A percentile compares a stretch with the other conserved stretches of the same genome.
phyloP scores from a whole-genome alignment of 352 stramenopile species.

The Phytophthora sp. region DNA sequence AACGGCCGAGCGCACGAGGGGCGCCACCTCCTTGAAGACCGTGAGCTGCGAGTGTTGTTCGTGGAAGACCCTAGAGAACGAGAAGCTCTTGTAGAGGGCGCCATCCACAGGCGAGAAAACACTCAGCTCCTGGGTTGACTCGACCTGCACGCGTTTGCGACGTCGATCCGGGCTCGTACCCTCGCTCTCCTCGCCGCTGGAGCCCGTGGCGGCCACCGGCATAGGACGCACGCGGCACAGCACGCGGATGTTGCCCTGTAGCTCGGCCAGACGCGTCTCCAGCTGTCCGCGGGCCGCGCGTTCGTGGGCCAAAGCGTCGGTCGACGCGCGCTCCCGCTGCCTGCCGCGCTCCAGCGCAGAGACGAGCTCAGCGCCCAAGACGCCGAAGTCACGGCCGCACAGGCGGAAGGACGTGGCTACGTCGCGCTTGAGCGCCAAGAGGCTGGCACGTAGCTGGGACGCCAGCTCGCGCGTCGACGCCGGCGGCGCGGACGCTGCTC shows the following conservation, averaged over 20 bases:
- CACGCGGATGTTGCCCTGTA: conserved; percentile 76
- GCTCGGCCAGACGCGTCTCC: conserved; percentile 53
- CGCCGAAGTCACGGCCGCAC: conserved; percentile 72
- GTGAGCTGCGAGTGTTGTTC: conserved; percentile 83
- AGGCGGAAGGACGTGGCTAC: conserved; percentile 72
- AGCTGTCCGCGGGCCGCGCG: conserved; percentile 46
- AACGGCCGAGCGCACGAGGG: conserved; percentile 87
- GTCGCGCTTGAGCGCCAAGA: conserved; percentile 63
- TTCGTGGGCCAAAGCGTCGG: conserved; percentile 60
- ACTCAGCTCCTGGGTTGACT: conserved; percentile 41
- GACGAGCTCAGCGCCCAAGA: conserved; percentile 71
- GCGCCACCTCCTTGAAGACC: conserved; percentile 93
- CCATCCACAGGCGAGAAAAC: conserved; percentile 51
- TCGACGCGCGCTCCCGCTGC: conserved; percentile 41
- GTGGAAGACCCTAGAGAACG: conserved; percentile 86
- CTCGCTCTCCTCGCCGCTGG: conserved; percentile 37
- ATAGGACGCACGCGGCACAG: conserved; percentile 79
- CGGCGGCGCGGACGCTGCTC: not conserved
- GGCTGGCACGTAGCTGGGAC: conserved; percentile 45
- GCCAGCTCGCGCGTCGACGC: conserved; percentile 27
- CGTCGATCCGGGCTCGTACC: conserved; percentile 21
- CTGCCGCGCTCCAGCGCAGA: conserved; percentile 44
- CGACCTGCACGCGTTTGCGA: conserved; percentile 40
- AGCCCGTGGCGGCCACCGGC: not conserved
- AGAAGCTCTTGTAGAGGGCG: conserved; percentile 80